Base-by-base conservation (phyloP, 2,329 filamentous ascomycete species). In the Epichloe gansuensis region DNA sequence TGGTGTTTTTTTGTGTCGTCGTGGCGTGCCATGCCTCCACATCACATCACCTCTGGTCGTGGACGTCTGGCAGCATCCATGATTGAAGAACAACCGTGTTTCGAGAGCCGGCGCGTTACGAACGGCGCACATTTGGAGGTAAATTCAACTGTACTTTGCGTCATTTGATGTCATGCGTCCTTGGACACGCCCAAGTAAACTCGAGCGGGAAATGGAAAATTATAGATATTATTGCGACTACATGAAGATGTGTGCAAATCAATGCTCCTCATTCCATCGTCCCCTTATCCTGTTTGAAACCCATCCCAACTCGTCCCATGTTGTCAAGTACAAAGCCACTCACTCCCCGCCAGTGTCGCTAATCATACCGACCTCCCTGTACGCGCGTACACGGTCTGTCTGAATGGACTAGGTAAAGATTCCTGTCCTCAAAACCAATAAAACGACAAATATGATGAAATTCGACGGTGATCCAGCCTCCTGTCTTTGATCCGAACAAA, bases 391-490 rank as follows among this genome's bases (percentile, higher is more conserved):
- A 11, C n/a, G 3, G 43, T 15, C 13, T 34, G 3, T 31, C 31
- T 31, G 31, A 13, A 21, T 11, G 25, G 25, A 46, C 27, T 6
- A n/a, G 43, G 2, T 11, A 5, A 46, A n/a, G 17, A 25, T 13
- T 11, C 27, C 12, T 15, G 9, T 27, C 27, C 41, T 43, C 31
- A 3, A 48, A 25, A 31, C n/a, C 4, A 36, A 36, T 2, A 35
- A 36, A 23, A 23, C 4, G 25, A 41, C 13, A 42, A 5, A 11
- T n/a, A 3, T 17, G 8, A 42, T 13, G 34, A 11, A 47, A 48
- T 17, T 50, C 35, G 42, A 53, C 47, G 25, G 39, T 46, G 41
- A 50, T 46, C 51, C 46, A 41, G 51, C 47, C 40, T 46, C 41
- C 47, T 45, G 40, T 35, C 47, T 49, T 49, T 46, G 17, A 27